Percentiles rank a stretch among this genome's conserved stretches.
Conservation (phyloP, 2,329 filamentous ascomycete genomes). For the Thielaviopsis euricoi region DNA sequence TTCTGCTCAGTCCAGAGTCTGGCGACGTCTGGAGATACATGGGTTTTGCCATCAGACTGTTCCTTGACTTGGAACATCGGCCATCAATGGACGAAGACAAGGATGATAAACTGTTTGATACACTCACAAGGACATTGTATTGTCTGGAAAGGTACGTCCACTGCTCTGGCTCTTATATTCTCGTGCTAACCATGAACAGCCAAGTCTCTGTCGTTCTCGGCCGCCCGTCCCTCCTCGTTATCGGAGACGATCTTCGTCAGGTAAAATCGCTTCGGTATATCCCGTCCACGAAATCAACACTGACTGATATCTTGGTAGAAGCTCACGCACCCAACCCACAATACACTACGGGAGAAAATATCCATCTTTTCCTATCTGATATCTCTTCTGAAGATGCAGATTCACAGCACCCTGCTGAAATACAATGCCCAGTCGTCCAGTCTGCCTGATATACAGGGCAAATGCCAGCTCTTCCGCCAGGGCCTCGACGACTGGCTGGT, state of each 20-base stretch:
- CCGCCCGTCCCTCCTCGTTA: slow-evolving; percentile 11
- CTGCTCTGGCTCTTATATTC: neutral
- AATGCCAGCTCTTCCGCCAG: neutral
- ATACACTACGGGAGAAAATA: slow-evolving; percentile 7
- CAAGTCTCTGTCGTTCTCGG: slow-evolving; percentile 12
- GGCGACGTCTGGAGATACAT: slow-evolving; percentile 13
- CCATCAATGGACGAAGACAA: slow-evolving; percentile 12
- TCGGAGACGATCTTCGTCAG: slow-evolving; percentile 12
- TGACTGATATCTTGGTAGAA: neutral
- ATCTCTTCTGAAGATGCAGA: slow-evolving; percentile 11
- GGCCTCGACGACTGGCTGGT: slow-evolving; percentile 3
- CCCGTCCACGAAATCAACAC: neutral
- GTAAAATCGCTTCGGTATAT: slow-evolving; percentile 1
- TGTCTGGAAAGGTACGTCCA: slow-evolving; percentile 11
- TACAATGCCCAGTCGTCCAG: neutral
- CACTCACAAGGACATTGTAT: slow-evolving; percentile 13
- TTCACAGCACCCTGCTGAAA: slow-evolving; percentile 9
- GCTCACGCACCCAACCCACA: neutral
- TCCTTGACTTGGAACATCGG: slow-evolving; percentile 13
- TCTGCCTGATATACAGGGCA: neutral
- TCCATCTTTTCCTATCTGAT: slow-evolving; percentile 12
- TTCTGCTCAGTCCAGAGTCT: slow-evolving; percentile 11
- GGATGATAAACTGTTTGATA: slow-evolving; percentile 8
- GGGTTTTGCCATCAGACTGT: slow-evolving; percentile 8
- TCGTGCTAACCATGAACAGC: slow-evolving; percentile 19